Evolutionary conservation across 2,329 filamentous ascomycete species (phyloP).

Genomic region (Fusarium protoensiforme): DNA sequence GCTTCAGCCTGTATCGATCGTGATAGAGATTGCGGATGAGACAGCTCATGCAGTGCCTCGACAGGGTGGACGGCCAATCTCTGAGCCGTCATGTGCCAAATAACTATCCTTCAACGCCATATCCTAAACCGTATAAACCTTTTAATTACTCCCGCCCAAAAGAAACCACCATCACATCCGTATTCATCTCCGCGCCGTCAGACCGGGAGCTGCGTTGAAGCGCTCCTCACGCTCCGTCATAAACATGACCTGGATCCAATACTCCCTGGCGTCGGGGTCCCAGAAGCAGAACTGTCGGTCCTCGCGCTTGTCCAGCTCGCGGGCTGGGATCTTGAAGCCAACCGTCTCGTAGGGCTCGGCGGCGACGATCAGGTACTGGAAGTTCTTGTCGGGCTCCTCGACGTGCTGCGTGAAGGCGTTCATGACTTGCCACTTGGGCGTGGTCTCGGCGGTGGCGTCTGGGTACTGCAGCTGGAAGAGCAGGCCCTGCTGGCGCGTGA

Average conservation of each 20-base stretch:
- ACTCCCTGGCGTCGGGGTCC: constrained; percentile 95
- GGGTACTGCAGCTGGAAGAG: constrained; percentile 98
- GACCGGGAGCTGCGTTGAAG: constrained; percentile 74
- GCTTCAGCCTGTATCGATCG: background rate
- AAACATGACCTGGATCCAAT: constrained; percentile 97
- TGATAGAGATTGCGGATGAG: background rate
- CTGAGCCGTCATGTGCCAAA: background rate
- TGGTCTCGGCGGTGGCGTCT: constrained; percentile 80
- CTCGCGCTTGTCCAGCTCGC: constrained; percentile 90
- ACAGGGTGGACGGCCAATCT: background rate
- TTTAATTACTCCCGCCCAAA: background rate
- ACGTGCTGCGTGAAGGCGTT: constrained; percentile 96
- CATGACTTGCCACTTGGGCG: constrained; percentile 94
- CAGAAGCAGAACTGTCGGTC: constrained; percentile 94
- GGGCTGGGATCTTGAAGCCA: constrained; percentile 92
- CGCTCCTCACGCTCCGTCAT: constrained; percentile 98
- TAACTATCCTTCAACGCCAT: constrained; percentile 28
- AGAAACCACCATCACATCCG: background rate
- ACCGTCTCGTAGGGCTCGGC: constrained; percentile 99
- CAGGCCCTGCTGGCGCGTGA: constrained; percentile 88
- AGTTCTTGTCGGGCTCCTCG: constrained; percentile 93
- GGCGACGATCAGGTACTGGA: constrained; percentile 93
- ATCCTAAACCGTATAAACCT: constrained; percentile 16
- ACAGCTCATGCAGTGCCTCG: background rate
- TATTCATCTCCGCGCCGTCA: constrained; percentile 60